Conservation (phyloP, 2,329 filamentous ascomycete species). For the Scorias spongiosa region DNA sequence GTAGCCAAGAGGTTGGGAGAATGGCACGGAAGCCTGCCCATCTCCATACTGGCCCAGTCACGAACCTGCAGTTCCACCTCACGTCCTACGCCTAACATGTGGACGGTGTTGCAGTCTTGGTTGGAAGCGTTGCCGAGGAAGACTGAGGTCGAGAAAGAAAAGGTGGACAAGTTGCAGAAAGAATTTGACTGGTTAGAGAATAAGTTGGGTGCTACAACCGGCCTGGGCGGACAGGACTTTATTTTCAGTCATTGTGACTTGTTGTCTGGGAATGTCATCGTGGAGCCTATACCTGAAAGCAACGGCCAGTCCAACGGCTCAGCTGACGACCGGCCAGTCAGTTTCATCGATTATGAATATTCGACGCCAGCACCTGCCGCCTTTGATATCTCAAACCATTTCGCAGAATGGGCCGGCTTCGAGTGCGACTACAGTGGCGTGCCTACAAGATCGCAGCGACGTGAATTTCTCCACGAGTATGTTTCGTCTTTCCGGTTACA, state of each 20-base stretch:
- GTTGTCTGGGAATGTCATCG: constrained; percentile 89
- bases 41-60: constrained; percentile 21
- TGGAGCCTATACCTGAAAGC: constrained; percentile 38
- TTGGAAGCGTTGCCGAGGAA: constrained; percentile 65
- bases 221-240: constrained; percentile 62
- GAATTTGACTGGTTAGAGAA: constrained; percentile 58
- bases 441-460: constrained; percentile 61
- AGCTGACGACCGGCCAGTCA: constrained; percentile 31
- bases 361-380: constrained; percentile 85
- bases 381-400: constrained; percentile 95
- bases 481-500: constrained; percentile 50
- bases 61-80: constrained; percentile 25
- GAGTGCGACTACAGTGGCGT: constrained; percentile 80
- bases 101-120: constrained; percentile 96
- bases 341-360: constrained; percentile 98
- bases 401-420: constrained; percentile 95
- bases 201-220: constrained; percentile 60
- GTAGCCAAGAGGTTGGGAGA: constrained; percentile 74
- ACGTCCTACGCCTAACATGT: constrained; percentile 70
- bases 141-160: constrained; percentile 52
- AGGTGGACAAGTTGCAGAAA: constrained; percentile 52
- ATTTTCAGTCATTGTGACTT: constrained; percentile 94
- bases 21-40: constrained; percentile 69
- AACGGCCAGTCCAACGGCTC: constrained; percentile 15
- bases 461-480: constrained; percentile 72